Evolutionary conservation across 1,139 yeast species (phyloP), one percentile per base, ranked within the genome.

Genomic region (Pichia sp.): DNA sequence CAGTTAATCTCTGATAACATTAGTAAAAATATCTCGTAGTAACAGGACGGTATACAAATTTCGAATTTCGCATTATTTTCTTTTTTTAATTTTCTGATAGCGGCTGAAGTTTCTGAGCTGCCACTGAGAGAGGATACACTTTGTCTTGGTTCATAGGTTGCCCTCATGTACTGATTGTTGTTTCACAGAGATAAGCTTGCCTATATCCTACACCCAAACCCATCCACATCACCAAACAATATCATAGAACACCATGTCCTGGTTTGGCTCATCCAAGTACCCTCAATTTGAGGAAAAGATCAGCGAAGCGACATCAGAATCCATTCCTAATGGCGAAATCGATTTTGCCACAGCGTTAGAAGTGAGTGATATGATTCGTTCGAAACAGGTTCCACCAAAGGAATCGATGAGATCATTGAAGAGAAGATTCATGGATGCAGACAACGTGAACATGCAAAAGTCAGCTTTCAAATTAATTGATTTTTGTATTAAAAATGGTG

Each of bases 401-500:
- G 93, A 85, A 54, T 89, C 96, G 40, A 86, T 91, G 95, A 70
- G 95, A 54, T 71, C 84, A 17, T 69, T 93, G 53, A 90, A 89
- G 70, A 84, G 83, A 56, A 74, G 97, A 42, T 69, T 91, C 34
- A 71, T 83, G 27, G 71, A 76, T 50, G 59, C 56, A 28, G 62
- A 68, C 30, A 84, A 84, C 58, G 96, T 97, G 8, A 90, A 90
- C 65, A 77, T 83, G 28, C 86, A 87, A 58, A 73, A 81, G 34
- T 78, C 93, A 10, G 75, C 91, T 0, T 75, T 95, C 60, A 85
- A 85, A 61, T 71, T 94, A 54, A 73, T 83, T 21, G 98, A 93
- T 59, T 77, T 89, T 40, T 88, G 96, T 67, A 85, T 93, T 48
- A 93, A 94, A 69, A 93, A 94, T 65, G 91, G 96, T 42, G 99